Percentiles rank a stretch among this genome's conserved stretches.
These are phyloP conservation scores for Trametes sanguinea DNA, from an alignment of 768 basidiomycete genomes.

Conservation along the genomic window DNA sequence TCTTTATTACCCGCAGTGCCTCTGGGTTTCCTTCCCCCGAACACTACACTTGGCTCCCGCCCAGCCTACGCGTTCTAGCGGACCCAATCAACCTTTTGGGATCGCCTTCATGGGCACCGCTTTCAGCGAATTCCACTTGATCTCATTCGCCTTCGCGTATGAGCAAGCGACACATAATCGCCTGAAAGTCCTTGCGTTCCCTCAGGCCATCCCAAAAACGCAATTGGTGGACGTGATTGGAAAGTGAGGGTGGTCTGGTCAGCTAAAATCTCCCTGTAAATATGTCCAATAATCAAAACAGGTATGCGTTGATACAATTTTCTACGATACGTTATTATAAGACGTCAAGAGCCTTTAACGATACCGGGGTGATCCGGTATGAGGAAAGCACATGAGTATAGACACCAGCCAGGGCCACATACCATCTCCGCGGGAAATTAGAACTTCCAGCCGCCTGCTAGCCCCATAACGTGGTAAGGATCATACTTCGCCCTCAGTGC, in stretches of 20 bases:
- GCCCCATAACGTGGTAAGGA: no score
- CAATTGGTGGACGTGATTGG: conserved; percentile 33
- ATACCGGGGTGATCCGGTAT: no score
- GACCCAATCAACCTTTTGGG: conserved; percentile 42
- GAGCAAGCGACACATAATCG: conserved; percentile 44
- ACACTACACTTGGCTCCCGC: conserved; percentile 43
- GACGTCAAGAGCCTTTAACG: no score
- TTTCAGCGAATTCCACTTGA: conserved; percentile 58
- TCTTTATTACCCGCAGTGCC: conserved; percentile 42
- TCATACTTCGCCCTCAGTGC: no score
- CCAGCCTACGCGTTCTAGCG: conserved; percentile 19
- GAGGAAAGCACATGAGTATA: no score
- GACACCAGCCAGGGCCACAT: no score
- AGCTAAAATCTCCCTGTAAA: no score
- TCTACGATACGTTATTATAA: no score
- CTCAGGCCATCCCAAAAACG: conserved; percentile 35
- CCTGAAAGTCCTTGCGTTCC: conserved; percentile 33
- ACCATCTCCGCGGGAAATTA: neutral
- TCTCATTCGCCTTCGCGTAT: conserved; percentile 63
- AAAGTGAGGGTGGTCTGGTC: neutral
- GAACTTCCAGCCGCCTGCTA: neutral
- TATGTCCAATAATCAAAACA: no score
- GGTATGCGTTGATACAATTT: no score
- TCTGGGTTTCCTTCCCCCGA: conserved; percentile 57
- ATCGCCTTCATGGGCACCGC: conserved; percentile 63